Percentiles rank a stretch among this genome's conserved stretches.
These are phyloP conservation scores for Paspalum notatum DNA, from an alignment of 176 grass and related monocot species.

Conservation along the genomic window DNA sequence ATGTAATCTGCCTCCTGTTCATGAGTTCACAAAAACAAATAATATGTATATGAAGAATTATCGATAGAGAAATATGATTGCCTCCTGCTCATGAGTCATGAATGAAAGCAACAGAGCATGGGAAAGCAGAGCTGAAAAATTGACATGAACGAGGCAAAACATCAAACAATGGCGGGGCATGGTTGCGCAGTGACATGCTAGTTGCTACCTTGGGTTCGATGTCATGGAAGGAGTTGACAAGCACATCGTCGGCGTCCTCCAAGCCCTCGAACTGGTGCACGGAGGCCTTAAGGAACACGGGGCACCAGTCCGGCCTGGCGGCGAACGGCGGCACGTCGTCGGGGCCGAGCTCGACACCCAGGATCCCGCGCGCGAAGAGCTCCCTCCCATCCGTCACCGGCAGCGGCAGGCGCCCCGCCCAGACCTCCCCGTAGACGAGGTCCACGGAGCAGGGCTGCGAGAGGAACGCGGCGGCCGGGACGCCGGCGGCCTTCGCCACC, in stretches of 20 bases:
- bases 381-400: background rate
- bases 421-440: conserved; percentile 33
- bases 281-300: background rate
- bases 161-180: background rate
- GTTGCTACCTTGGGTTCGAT: conserved; percentile 34
- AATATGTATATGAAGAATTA: too few relatives aligned
- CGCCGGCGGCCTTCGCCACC: conserved; percentile 18
- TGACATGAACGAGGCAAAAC: background rate
- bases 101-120: too few relatives aligned
- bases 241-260: conserved; percentile 24
- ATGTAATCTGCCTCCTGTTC: conserved; percentile 44
- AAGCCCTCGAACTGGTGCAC: conserved; percentile 21
- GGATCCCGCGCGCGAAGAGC: background rate
- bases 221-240: conserved; percentile 27
- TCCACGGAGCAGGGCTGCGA: conserved; percentile 12
- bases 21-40: too few relatives aligned
- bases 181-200: too few relatives aligned
- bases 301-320: background rate
- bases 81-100: too few relatives aligned
- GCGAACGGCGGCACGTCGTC: conserved; percentile 45
- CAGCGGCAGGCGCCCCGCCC: background rate
- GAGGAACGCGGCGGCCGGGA: conserved; percentile 18
- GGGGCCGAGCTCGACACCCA: background rate
- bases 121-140: too few relatives aligned
- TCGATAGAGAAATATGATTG: too few relatives aligned